Percentiles rank a stretch among this genome's conserved stretches.
These are phyloP conservation scores for Letharia columbiana DNA, from an alignment of 495 filamentous ascomycete genomes.

Conservation along the genomic window DNA sequence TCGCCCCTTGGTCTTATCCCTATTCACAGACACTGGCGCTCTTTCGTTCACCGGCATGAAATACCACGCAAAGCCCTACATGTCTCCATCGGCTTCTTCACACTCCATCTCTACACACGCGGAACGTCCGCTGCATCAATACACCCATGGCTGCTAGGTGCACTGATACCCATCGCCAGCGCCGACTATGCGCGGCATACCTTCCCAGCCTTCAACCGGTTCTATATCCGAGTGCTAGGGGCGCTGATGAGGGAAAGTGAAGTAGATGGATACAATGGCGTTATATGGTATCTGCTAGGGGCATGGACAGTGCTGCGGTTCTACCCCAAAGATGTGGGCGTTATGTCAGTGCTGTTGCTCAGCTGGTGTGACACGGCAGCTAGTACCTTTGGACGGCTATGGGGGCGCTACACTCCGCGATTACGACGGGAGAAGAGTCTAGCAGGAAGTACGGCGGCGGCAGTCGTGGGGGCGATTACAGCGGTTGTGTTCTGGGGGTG, in stretches of 20 bases:
- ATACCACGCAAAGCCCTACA: constrained; percentile 47
- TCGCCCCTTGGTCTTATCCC: constrained; percentile 91
- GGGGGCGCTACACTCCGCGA: constrained; percentile 76
- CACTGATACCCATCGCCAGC: constrained; percentile 79
- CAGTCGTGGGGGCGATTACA: constrained; percentile 67
- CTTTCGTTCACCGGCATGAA: constrained; percentile 45
- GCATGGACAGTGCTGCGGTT: constrained; percentile 77
- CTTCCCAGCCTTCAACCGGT: constrained; percentile 66
- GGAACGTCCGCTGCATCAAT: constrained; percentile 67
- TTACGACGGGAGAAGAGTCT: constrained; percentile 83
- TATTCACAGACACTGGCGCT: constrained; percentile 58
- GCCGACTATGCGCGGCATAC: constrained; percentile 76
- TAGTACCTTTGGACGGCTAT: constrained; percentile 81
- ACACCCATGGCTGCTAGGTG: constrained; percentile 71
- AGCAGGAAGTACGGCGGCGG: constrained; percentile 79
- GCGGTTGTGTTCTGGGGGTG: constrained; percentile 83
- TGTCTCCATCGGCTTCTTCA: constrained; percentile 92
- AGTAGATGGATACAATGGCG: constrained; percentile 83
- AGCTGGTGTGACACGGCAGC: constrained; percentile 98
- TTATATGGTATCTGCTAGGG: constrained; percentile 91
- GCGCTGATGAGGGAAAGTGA: constrained; percentile 96
- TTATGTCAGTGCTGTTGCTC: constrained; percentile 78
- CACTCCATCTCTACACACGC: constrained; percentile 68
- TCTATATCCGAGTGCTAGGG: constrained; percentile 78
- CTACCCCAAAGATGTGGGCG: constrained; percentile 89